Evolutionary conservation across 2,329 filamentous ascomycete genomes (phyloP).

Genomic region (Ilyonectria sp.): DNA sequence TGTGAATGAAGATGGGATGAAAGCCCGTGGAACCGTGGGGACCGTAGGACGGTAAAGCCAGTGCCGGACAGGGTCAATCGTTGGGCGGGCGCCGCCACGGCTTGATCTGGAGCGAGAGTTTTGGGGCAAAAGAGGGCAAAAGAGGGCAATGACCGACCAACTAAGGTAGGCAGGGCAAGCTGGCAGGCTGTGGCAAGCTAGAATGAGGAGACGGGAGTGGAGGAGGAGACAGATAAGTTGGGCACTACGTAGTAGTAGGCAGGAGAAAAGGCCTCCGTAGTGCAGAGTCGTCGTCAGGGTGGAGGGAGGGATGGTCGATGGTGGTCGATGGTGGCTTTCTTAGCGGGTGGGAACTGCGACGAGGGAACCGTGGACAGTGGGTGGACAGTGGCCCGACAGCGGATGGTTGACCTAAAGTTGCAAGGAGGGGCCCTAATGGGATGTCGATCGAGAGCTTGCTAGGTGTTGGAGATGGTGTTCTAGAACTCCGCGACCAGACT

Average conservation of each 20-base stretch:
- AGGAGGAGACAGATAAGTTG: not conserved
- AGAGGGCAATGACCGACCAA: not conserved
- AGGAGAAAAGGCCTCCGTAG: not conserved
- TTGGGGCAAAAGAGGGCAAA: constrained; percentile 6
- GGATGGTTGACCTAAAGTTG: not conserved
- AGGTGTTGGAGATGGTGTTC: constrained; percentile 20
- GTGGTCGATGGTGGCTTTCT: constrained; percentile 26
- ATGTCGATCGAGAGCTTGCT: constrained; percentile 7
- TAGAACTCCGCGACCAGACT: constrained; percentile 22
- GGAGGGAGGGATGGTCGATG: not conserved
- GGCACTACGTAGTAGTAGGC: not conserved
- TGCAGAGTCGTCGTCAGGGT: not conserved
- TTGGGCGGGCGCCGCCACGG: constrained; percentile 31
- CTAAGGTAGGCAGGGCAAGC: not conserved
- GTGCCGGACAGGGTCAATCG: constrained; percentile 17
- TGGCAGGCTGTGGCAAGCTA: too few species aligned
- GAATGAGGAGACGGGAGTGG: not conserved
- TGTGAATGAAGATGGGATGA: not conserved
- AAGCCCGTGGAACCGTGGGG: not conserved
- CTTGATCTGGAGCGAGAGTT: constrained; percentile 15
- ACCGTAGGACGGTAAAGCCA: constrained; percentile 28
- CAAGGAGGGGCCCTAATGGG: not conserved
- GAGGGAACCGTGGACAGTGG: not conserved
- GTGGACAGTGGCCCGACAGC: not conserved
- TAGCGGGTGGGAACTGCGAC: constrained; percentile 16